A percentile compares a stretch with the other conserved stretches of the same genome.
These are phyloP conservation scores for Cyphellophora attinorum DNA, from an alignment of 2,329 filamentous ascomycete genomes.

Conservation along the genomic window DNA sequence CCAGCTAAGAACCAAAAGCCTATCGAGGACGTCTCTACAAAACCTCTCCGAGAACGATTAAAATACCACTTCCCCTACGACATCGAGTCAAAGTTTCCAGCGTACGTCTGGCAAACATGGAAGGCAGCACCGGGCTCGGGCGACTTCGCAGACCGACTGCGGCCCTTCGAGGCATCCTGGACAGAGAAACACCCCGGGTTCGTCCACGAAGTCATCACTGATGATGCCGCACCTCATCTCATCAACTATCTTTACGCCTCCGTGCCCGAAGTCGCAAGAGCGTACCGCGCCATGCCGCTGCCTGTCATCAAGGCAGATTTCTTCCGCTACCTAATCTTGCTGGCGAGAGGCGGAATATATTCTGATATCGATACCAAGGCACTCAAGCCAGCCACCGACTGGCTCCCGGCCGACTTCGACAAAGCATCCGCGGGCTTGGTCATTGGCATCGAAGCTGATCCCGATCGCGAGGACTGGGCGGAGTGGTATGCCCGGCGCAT, in stretches of 20 bases:
- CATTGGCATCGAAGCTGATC: constrained; percentile 92
- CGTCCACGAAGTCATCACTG: constrained; percentile 94
- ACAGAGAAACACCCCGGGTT: constrained; percentile 78
- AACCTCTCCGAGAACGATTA: constrained; percentile 69
- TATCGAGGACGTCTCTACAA: constrained; percentile 59
- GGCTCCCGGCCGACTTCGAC: constrained; percentile 73
- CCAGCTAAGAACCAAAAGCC: constrained; percentile 48
- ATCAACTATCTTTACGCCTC: constrained; percentile 79
- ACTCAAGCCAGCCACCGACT: constrained; percentile 72
- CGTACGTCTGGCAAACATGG: constrained; percentile 99
- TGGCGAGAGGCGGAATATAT: constrained; percentile 75
- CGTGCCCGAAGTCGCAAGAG: constrained; percentile 67
- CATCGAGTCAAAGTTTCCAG: constrained; percentile 77
- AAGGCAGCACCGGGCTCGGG: constrained; percentile 71
- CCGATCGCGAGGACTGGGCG: constrained; percentile 83
- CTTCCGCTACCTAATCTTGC: constrained; percentile 65
- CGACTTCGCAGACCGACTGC: constrained; percentile 64
- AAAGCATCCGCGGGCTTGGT: constrained; percentile 73
- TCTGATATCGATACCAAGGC: constrained; percentile 86
- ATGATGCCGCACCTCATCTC: constrained; percentile 71
- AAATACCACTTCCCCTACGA: constrained; percentile 93
- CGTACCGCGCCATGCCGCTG: constrained; percentile 62
- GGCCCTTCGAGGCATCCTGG: constrained; percentile 83
- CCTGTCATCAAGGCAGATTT: constrained; percentile 72
- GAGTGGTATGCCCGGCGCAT: constrained; percentile 94